Base-by-base conservation (phyloP, 2,329 filamentous ascomycete species). In the Geoglossum cookeanum region DNA sequence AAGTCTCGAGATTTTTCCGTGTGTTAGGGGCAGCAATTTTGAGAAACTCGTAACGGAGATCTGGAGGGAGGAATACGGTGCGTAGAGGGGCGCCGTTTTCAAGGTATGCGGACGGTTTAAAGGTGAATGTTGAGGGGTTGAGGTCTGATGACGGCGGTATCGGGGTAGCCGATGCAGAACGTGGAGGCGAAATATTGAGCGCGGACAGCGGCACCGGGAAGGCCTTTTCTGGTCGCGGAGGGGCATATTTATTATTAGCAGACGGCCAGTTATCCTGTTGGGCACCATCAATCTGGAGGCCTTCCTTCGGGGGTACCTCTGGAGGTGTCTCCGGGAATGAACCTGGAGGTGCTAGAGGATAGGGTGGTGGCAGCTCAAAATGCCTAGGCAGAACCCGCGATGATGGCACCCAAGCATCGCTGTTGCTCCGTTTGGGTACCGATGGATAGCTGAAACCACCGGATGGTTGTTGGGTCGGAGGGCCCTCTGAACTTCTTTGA, bases 41-140 rank as follows among this genome's bases (percentile, higher is more conserved):
- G 17, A 97, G 75, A 67, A 98, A 98, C 4, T 77, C 74, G 1
- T 75, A 70, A 32, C 89, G 86, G 0, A 98, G 77, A 11, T 79
- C 77, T 0, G 80, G 78, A 0, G 92, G 91, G 1, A 98, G 76
- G 67, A 97, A 95, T 37, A 98, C 75, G 0, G 90, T 87, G 37
- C 92, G 84, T 5, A 98, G 78, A 0, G 90, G 86, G 4, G 83
- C 80, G 17, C 91, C 92, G 63, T 88, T 90, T 68, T 98, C 92
- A 15, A 96, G 82, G 66, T 89, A 92, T 1, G 88, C 89, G 1
- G 86, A 84, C 1, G 91, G 86, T 60, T 81, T 80, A 73, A 94
- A 94, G 13, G 86, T 88, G 63, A 87, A 85, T 53, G 80, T 83
- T 69, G 69, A 47, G 3, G 64, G 62, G 54, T 80, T 75, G 61